These are phyloP conservation scores for Neofusicoccum cordaticola DNA, from an alignment of 2,329 filamentous ascomycete species.

Conservation along the genomic window DNA sequence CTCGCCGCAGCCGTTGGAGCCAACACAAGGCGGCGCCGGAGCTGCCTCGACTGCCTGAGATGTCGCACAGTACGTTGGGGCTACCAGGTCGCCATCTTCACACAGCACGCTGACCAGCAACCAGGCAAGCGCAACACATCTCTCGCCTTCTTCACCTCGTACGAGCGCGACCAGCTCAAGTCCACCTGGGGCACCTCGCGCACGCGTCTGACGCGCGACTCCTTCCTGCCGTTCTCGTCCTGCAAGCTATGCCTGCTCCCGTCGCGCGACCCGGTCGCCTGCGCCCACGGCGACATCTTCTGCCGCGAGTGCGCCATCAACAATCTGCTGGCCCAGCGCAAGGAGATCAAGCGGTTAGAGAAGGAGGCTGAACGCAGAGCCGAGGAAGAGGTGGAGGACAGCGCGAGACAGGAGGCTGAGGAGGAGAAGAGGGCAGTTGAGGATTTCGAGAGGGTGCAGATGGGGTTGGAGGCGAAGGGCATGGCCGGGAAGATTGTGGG, in stretches of 20 bases:
- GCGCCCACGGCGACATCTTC: slow-evolving; percentile 81
- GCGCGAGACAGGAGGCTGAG: slow-evolving; percentile 63
- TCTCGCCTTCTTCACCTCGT: slow-evolving; percentile 86
- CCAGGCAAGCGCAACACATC: slow-evolving; percentile 78
- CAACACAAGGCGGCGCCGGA: not conserved
- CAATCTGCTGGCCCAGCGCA: slow-evolving; percentile 87
- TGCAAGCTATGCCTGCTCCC: slow-evolving; percentile 84
- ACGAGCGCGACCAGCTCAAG: slow-evolving; percentile 82
- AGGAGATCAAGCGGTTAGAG: slow-evolving; percentile 82
- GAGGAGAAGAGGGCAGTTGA: slow-evolving; percentile 66
- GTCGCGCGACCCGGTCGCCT: slow-evolving; percentile 79
- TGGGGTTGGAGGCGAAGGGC: slow-evolving; percentile 51
- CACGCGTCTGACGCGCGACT: slow-evolving; percentile 84
- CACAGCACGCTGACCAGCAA: not conserved
- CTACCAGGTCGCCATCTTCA: not conserved
- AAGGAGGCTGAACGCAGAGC: slow-evolving; percentile 61
- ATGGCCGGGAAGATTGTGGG: slow-evolving; percentile 39
- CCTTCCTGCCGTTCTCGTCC: slow-evolving; percentile 85
- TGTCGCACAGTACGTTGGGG: slow-evolving; percentile 51
- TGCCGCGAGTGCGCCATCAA: slow-evolving; percentile 90
- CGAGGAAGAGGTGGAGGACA: slow-evolving; percentile 61
- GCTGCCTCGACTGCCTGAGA: slow-evolving; percentile 4
- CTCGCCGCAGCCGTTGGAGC: not conserved
- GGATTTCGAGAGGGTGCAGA: slow-evolving; percentile 84
- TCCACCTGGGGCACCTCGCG: slow-evolving; percentile 76